Evolutionary conservation across 768 basidiomycete genomes (phyloP), one percentile per base, ranked within the genome.

Genomic region (Termitomyces sp.): DNA sequence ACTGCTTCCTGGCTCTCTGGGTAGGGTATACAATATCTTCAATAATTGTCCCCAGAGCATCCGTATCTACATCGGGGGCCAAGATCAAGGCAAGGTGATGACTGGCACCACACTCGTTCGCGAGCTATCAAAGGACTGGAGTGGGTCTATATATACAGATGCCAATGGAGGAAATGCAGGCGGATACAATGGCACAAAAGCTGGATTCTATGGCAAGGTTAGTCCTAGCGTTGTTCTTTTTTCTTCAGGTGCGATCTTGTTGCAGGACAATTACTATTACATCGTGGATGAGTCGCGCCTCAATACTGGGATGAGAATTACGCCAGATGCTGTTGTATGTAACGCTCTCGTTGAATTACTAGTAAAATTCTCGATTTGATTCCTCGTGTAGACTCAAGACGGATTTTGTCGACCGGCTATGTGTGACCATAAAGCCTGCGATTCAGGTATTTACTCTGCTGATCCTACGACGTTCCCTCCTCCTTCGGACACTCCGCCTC

Each of bases 301-400:
- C 60, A 75, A 73, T 24, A 69, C 66, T 10, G 74, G 68, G 5
- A 63, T 75, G 8, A 67, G 63, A n/a, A 71, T 75, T 34, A 54
- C 57, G 0, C 72, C 72, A 4, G 55, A 58, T 24, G 57, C 53
- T 29, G 49, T 59, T 10, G 71, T 70, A 54, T 33, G 67, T 56
- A 34, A 24, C 5, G 49, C 29, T 50, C 36, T 48, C 22, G 8
- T 18, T 24, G 5, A 8, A 50, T 9, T 33, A 10, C 12, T 3
- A 28, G n/a, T 18, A 4, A 3, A 13, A 13, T 9, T 34, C n/a
- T 29, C 26, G 42, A 33, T 26, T 16, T 54, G 33, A 22, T 47
- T 57, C 1, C 26, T 33, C 4, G 3, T 29, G 20, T 20, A 64
- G 63, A 42, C n/a, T n/a, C n/a, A 55, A n/a, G 49, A 64, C 36